Evolutionary conservation across 148 eudicot genomes (phyloP).

Genomic region (Rhododendron simsii): DNA sequence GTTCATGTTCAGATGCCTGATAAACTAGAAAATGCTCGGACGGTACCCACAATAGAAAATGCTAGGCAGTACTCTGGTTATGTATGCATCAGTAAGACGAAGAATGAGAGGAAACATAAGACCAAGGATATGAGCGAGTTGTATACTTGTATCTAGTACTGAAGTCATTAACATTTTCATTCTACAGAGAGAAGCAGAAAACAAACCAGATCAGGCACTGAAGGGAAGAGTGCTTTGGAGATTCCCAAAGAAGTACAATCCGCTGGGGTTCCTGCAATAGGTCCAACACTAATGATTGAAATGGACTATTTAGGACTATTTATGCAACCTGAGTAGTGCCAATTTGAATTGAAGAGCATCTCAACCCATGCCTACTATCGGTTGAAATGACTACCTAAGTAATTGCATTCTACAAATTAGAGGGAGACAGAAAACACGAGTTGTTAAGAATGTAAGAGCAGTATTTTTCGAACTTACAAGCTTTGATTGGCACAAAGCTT

Average conservation of each 20-base stretch:
- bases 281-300: neutral
- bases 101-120: slow-evolving; percentile 5
- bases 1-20: neutral
- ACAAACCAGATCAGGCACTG: slow-evolving; percentile 76
- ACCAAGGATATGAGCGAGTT: neutral
- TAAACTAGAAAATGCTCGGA: neutral
- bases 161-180: neutral
- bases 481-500: neutral
- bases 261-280: slow-evolving; percentile 85
- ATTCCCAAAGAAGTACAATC: slow-evolving; percentile 90
- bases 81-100: neutral
- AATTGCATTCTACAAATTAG: neutral
- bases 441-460: neutral
- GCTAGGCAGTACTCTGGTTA: neutral
- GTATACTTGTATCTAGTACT: neutral
- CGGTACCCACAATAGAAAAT: neutral
- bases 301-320: neutral
- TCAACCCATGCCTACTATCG: neutral
- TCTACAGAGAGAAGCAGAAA: slow-evolving; percentile 4
- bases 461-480: neutral
- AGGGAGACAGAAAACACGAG: neutral
- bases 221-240: slow-evolving; percentile 66
- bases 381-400: neutral
- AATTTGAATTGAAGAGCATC: neutral
- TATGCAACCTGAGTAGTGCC: neutral